Evolutionary conservation across 352 stramenopile genomes (phyloP), one percentile per base, ranked within the genome.

Genomic region (Globisporangium spiculum): DNA sequence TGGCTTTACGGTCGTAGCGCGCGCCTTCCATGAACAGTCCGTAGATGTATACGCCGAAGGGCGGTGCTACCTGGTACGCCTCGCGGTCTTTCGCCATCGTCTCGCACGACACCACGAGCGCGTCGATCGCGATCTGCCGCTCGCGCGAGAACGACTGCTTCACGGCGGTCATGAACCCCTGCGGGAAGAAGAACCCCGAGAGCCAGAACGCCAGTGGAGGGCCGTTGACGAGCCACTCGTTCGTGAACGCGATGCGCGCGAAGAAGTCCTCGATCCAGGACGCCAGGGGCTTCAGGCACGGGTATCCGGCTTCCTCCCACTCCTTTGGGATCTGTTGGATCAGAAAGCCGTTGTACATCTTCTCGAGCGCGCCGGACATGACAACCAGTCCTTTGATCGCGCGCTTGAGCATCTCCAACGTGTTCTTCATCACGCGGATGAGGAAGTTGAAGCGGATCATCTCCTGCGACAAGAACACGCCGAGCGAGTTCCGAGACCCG

Each of bases 11-110:
- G 68, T 98, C 91, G 68, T 95, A 98, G 2, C 92, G 76, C 8
- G 92, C 95, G 36, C 94, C 95, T 76, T 98, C 92, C 93, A 98
- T 97, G 80, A 97, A 98, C 3, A 98, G 78, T 0, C 95, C 95
- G 67, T 96, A 96, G 58, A 98, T 94, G 78, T 98, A 98, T 34
- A 96, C 90, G n/a, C 95, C 95, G 63, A 84, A 94, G 7, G 86
- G 72, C 2, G 88, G 88, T 32, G 84, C 69, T 4, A 68, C 50
- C 27, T 76, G 75, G 63, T 90, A 93, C 57, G 80, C 72, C 36
- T 95, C 80, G 56, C 93, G 89, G 66, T 93, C 83, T 32, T 91
- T 78, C 12, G 74, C 76, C 68, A 83, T 88, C 48, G 98, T 85
- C 65, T 95, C 83, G 44, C 84, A 97, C 4, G 81, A 90, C 0